Percentiles rank a stretch among this genome's conserved stretches.
Conservation (phyloP, 345 rosid species). For the Sapria himalayana region DNA sequence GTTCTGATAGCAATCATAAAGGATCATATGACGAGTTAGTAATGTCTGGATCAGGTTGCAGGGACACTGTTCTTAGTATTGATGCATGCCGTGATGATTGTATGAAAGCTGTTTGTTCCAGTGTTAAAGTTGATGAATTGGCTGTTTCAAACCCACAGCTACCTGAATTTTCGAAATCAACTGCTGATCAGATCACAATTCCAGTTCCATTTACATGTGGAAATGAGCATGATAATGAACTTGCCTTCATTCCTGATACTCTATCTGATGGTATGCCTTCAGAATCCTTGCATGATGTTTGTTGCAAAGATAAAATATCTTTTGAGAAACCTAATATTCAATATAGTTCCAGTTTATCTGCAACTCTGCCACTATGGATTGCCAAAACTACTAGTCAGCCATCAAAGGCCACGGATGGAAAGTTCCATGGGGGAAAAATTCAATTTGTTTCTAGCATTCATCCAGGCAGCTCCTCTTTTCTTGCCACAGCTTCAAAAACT, state of each 20-base stretch:
- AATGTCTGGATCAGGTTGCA: slow-evolving; percentile 10
- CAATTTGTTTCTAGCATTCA: slow-evolving; percentile 19
- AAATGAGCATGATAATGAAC: slow-evolving; percentile 14
- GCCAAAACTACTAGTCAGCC: slow-evolving; percentile 11
- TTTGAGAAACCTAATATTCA: slow-evolving; percentile 13
- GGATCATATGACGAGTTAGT: slow-evolving; percentile 10
- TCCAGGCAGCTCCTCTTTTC: slow-evolving; percentile 21
- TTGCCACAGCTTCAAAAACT: slow-evolving; percentile 22
- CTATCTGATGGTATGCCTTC: slow-evolving; percentile 18
- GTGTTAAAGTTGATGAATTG: slow-evolving; percentile 10
- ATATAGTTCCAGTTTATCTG: slow-evolving; percentile 14
- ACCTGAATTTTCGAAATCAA: slow-evolving; percentile 7
- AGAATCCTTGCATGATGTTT: slow-evolving; percentile 15
- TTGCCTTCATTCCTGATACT: slow-evolving; percentile 16
- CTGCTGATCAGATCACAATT: slow-evolving; percentile 14
- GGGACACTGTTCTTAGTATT: slow-evolving; percentile 8
- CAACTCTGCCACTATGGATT: slow-evolving; percentile 13
- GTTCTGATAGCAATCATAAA: slow-evolving; percentile 7
- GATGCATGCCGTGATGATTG: slow-evolving; percentile 12
- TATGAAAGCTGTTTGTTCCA: slow-evolving; percentile 9
- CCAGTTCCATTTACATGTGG: slow-evolving; percentile 10
- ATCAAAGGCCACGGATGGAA: slow-evolving; percentile 13
- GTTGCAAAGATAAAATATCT: slow-evolving; percentile 12
- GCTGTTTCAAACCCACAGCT: slow-evolving; percentile 10
- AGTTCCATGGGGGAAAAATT: slow-evolving; percentile 20